Conservation (phyloP, 306 rosid genomes). For the Malus asiatica region DNA sequence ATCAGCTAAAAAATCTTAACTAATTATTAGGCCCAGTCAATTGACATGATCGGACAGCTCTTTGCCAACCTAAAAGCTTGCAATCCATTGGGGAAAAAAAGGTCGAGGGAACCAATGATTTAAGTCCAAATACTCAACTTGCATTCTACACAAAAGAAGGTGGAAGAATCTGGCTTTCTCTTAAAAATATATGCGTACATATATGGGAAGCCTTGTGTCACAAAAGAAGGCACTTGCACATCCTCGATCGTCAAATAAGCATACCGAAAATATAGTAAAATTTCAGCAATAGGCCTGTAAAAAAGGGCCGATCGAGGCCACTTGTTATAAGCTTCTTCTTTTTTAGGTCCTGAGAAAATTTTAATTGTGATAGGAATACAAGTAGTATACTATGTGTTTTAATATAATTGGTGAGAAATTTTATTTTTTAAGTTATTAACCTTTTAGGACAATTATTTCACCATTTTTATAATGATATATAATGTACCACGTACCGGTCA, state of each 20-base stretch:
- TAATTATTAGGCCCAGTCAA: not conserved
- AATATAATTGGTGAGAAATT: too few species aligned
- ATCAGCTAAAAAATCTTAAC: not conserved
- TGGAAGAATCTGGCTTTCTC: constrained; percentile 32
- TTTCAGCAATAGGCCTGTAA: too few species aligned
- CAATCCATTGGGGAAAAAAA: not conserved
- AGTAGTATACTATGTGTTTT: accelerated
- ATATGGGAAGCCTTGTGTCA: not conserved
- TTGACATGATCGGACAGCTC: not conserved
- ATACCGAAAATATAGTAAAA: too few species aligned
- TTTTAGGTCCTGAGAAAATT: too few species aligned
- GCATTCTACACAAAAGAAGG: not conserved
- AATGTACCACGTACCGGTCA: too few species aligned
- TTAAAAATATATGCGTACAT: not conserved
- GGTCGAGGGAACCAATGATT: not conserved
- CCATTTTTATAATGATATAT: too few species aligned
- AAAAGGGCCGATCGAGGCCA: not conserved
- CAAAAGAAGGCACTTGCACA: not conserved
- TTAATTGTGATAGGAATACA: too few species aligned
- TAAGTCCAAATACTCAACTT: not conserved
- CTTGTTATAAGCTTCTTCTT: not conserved
- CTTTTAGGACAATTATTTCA: too few species aligned
- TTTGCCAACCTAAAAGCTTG: constrained; percentile 4
- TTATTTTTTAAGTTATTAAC: too few species aligned
- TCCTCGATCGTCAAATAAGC: not conserved